Base-by-base conservation (phyloP, 116 monocot genomes). In the Posidonia oceanica region DNA sequence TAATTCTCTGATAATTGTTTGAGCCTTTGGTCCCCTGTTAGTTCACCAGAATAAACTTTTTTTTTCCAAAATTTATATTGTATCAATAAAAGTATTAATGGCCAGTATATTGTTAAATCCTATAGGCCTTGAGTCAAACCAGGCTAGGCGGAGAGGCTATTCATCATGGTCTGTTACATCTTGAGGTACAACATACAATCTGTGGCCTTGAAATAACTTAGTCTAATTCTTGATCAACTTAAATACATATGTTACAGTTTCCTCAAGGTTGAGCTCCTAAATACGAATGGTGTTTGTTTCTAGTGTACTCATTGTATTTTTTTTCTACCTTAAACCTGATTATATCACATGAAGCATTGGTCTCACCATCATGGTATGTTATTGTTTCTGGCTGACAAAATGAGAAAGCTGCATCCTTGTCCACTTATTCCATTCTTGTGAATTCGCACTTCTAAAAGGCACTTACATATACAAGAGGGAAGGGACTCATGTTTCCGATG, bases 61-160 rank as follows among this genome's bases (percentile, higher is more conserved):
- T 57, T 57, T 57, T 17, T 14, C 57, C 4, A 15, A 17, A 57
- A 29, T 0, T 0, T 57, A 42, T 42, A 42, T 57, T 57, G 4
- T 57, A 56, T 57, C 16, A 29, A 17, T 57, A 15, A 17, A 57
- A 57, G 15, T 17, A 57, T 12, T 57, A 57, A 57, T 5, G 57
- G 1, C 13, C 2, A 4, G 15, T 15, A 57, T 57, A 16, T 57
- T 57, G 57, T 42, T 42, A 4, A 57, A 18, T 57, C 4, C 18
- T 57, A 14, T 80, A 86, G 86, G 69, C 73, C 4, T 37, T 86
- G 69, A 80, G 78, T 39, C 80, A 86, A 60, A 78, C 53, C 41
- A 61, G 83, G 51, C 44, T 86, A 66, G 51, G 58, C 67, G 83
- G 83, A 63, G 80, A 83, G 69, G 51, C 61, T 59, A 63, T 8